Conservation (phyloP, 2,329 filamentous ascomycete species). For the Cercospora citrullina region DNA sequence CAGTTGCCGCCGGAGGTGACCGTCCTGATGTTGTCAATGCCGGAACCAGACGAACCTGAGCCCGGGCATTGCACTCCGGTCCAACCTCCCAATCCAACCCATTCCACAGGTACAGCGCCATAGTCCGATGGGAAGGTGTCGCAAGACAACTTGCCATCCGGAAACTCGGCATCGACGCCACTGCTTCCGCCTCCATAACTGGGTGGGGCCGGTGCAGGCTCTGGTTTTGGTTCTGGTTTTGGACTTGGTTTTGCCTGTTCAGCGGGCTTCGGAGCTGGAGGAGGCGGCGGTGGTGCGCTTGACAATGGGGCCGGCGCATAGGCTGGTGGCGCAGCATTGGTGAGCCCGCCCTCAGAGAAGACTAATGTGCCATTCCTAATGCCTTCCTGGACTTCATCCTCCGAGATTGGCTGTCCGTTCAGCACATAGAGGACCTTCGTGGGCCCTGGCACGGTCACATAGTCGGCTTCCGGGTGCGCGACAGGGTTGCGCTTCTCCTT, state of each 20-base stretch:
- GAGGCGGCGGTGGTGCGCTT: conserved; percentile 30
- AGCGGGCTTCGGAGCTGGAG: conserved; percentile 22
- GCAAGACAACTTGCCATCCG: conserved; percentile 71
- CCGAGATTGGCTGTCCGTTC: conserved; percentile 61
- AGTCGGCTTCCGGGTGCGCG: conserved; percentile 45
- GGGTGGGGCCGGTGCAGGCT: conserved; percentile 24
- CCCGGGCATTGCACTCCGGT: conserved; percentile 66
- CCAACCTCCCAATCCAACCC: conserved; percentile 72
- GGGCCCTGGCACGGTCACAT: conserved; percentile 59
- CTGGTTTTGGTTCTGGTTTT: conserved; percentile 16
- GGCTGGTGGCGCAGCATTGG: conserved; percentile 35
- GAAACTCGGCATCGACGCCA: conserved; percentile 70
- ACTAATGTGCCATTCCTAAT: conserved; percentile 65
- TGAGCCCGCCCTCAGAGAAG: conserved; percentile 55
- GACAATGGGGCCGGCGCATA: conserved; percentile 32
- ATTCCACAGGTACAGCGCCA: conserved; percentile 70
- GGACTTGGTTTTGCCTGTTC: conserved; percentile 2
- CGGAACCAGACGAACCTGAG: conserved; percentile 36
- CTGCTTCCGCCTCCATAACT: conserved; percentile 36
- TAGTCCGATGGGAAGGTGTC: conserved; percentile 74
- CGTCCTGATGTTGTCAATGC: conserved; percentile 58
- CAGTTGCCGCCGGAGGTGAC: conserved; percentile 68
- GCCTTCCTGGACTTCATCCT: conserved; percentile 67
- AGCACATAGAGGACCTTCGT: conserved; percentile 72
- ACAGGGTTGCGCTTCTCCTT: conserved; percentile 55